These are phyloP conservation scores for Hapsidospora chrysogenum DNA, from an alignment of 495 filamentous ascomycete species.

Conservation along the genomic window DNA sequence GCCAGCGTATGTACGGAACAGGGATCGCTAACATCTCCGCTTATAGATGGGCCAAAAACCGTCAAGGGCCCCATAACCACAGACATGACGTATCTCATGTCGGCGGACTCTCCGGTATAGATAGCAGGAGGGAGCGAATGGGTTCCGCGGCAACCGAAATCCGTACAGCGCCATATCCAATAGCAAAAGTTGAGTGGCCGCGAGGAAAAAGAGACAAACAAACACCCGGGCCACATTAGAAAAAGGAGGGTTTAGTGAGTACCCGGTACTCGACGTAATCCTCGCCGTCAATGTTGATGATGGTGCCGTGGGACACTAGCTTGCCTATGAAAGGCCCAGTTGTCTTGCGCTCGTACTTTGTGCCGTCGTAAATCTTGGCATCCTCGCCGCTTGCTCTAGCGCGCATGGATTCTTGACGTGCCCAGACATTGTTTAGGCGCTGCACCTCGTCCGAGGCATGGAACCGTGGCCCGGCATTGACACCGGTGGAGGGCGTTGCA, in stretches of 20 bases:
- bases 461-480: conserved; percentile 16
- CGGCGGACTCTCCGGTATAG: too few relatives aligned
- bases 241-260: conserved; percentile 36
- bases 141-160: too few relatives aligned
- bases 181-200: too few relatives aligned
- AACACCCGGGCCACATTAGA: conserved; percentile 7
- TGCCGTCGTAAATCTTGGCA: conserved; percentile 30
- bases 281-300: conserved; percentile 38
- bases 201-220: not conserved
- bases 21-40: too few relatives aligned
- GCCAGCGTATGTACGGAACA: too few relatives aligned
- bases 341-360: conserved; percentile 36
- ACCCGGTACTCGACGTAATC: conserved; percentile 42
- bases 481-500: not conserved
- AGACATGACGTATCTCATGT: too few relatives aligned
- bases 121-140: too few relatives aligned
- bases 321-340: conserved; percentile 34
- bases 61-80: too few relatives aligned
- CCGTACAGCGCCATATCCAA: too few relatives aligned
- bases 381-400: conserved; percentile 21
- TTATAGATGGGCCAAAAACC: too few relatives aligned
- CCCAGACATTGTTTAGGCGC: conserved; percentile 29
- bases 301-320: conserved; percentile 31
- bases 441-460: conserved; percentile 17
- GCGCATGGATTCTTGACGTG: conserved; percentile 23